phyloP scores from a whole-genome alignment of 371 early-diverging fungal species.

The Mortierella sp. region DNA sequence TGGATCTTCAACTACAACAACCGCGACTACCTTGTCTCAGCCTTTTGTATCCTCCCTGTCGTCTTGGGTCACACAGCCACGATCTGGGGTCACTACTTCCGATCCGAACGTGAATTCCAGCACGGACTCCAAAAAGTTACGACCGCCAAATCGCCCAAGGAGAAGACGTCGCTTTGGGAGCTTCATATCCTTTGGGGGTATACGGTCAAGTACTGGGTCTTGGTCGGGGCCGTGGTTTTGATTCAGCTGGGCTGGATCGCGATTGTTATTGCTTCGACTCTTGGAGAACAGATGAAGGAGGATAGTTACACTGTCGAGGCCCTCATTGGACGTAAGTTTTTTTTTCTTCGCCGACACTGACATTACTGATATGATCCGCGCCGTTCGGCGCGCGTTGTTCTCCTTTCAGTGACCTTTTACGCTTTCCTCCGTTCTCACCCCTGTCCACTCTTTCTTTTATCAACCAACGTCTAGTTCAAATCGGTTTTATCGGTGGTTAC shows the following conservation, averaged over 20 bases:
- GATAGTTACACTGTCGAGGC: constrained; percentile 6
- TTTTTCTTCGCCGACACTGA: neutral
- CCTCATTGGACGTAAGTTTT: constrained; percentile 16
- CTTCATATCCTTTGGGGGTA: constrained; percentile 50
- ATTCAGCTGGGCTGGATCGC: constrained; percentile 38
- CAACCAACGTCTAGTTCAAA: neutral
- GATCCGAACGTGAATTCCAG: constrained; percentile 55
- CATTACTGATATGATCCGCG: neutral
- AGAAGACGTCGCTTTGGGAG: constrained; percentile 54
- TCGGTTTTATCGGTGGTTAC: constrained; percentile 46
- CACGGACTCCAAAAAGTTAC: constrained; percentile 54
- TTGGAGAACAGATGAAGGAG: neutral
- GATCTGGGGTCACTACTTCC: constrained; percentile 57
- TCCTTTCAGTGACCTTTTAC: neutral
- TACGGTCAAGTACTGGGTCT: constrained; percentile 54
- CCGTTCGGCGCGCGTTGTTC: neutral
- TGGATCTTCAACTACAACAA: constrained; percentile 33
- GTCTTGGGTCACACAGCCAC: constrained; percentile 45
- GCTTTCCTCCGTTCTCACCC: neutral
- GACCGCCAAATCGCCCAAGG: constrained; percentile 23
- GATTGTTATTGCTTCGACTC: constrained; percentile 8
- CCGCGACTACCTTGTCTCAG: constrained; percentile 20
- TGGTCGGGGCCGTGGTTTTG: constrained; percentile 24
- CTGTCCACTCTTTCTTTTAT: neutral
- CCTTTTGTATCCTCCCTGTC: constrained; percentile 20